A percentile compares a stretch with the other conserved stretches of the same genome.
Conservation (phyloP, 75 land plant genomes). For the Isoetes taiwanensis region DNA sequence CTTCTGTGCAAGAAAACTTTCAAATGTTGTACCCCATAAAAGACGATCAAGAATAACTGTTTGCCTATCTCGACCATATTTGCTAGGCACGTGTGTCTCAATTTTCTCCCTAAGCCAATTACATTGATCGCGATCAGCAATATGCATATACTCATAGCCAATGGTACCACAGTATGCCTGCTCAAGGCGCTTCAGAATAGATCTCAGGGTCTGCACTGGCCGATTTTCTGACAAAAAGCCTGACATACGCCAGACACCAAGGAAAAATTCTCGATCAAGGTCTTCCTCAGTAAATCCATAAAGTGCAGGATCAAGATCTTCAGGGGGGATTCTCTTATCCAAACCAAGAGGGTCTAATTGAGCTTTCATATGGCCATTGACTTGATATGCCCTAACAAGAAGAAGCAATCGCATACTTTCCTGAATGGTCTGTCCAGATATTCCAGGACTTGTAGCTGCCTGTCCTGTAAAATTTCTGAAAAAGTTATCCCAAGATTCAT, state of each 20-base stretch:
- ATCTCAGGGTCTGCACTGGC: conserved; percentile 68
- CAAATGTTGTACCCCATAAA: conserved; percentile 82
- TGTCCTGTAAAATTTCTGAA: conserved; percentile 91
- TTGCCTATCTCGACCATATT: conserved; percentile 36
- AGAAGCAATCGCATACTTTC: conserved; percentile 79
- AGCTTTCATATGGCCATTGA: conserved; percentile 93
- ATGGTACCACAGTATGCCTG: conserved; percentile 90
- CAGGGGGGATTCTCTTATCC: conserved; percentile 55
- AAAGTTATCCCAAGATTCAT: conserved; percentile 96
- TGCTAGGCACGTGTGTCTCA: conserved; percentile 47
- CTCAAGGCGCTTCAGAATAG: conserved; percentile 63
- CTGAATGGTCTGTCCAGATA: conserved; percentile 92
- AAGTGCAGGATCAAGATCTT: conserved; percentile 51
- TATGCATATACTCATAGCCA: conserved; percentile 97
- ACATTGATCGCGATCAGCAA: conserved; percentile 73
- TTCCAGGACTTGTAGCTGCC: conserved; percentile 58
- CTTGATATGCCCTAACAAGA: conserved; percentile 89
- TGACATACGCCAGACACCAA: conserved; percentile 82
- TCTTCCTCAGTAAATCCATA: conserved; percentile 89
- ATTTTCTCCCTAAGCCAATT: conserved; percentile 93
- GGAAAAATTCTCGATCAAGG: conserved; percentile 79
- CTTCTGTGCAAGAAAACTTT: conserved; percentile 83
- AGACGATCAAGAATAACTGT: conserved; percentile 86
- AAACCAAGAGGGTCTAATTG: conserved; percentile 70
- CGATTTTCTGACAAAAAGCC: conserved; percentile 82